Base-by-base conservation (phyloP, 345 rosid species). In the Ceriops decandra region DNA sequence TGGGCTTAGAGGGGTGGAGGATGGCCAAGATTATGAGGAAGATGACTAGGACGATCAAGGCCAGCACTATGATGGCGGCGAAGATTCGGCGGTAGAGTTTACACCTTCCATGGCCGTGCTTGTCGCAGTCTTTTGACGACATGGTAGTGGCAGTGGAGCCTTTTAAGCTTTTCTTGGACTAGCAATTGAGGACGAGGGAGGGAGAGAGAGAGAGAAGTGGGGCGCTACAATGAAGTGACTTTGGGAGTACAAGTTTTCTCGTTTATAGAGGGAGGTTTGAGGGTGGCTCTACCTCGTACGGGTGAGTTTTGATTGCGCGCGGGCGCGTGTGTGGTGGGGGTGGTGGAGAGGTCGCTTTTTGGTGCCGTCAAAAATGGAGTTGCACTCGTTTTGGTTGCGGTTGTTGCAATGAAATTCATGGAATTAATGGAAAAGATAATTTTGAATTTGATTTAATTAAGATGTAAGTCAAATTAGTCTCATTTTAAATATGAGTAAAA, bases 11-110 rank as follows among this genome's bases (percentile, higher is more conserved):
- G 1, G 99, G 99, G 21, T 83, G 91, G 73, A 92, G 93, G 66
- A 92, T 81, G 69, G 97, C 97, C 97, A 97, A 95, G 13, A 85
- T 62, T 9, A 95, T 71, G 70, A 95, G 88, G 75, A 92, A 74
- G 2, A 80, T 79, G 69, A 90, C 27, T 1, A 90, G 81, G 63
- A 71, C 79, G 9, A 90, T 28, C 77, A 90, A 75, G 75, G 75
- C 53, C 86, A 87, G 74, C 75, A 90, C 21, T 32, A 86, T 68
- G 64, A 95, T 79, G 0, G 85, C 79, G 60, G 71, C 68, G 67
- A 80, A 42, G 69, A 87, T 69, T 15, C 58, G 71, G 0, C 81
- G 81, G 82, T 75, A 26, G n/a, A 70, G 16, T 63, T 15, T 70
- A 62, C 71, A 80, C 60, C 80, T 68, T 46, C 51, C 61, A 58